Evolutionary conservation across 2,329 filamentous ascomycete genomes (phyloP), one percentile per base, ranked within the genome.

Genomic region (Paraphaeosphaeria sporulosa): DNA sequence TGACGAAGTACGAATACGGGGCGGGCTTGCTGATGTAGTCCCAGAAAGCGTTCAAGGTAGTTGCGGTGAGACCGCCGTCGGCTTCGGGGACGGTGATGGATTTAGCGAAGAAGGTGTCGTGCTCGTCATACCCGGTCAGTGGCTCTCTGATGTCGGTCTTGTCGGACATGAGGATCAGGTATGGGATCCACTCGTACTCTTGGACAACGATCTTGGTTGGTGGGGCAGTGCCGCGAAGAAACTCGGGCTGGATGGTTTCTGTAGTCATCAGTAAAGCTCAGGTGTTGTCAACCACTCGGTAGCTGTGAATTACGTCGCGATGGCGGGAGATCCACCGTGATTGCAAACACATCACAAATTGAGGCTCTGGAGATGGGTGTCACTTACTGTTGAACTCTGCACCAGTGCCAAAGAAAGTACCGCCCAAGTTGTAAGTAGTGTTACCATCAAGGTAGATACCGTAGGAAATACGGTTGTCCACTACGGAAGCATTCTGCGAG

Each of bases 101-200:
- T 55, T 79, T 79, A 58, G 77, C 75, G 64, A 78, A 79, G 70
- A 79, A 79, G 64, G 72, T 71, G 58, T 79, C 76, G 61, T 79
- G 77, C 23, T 72, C 63, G 57, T 74, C 68, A 64, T 79, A 79
- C 57, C 74, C 76, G 3, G 69, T 75, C 0, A 71, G 44, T 2
- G 76, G 74, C 17, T 60, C 67, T 25, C 61, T 68, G 64, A 78
- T 70, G 42, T 62, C 64, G 19, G 54, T 62, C 25, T 68, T 62
- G 61, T 70, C 74, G 13, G 72, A 74, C 4, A 73, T 79, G 80
- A 63, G 84, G 73, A 71, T 79, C 79, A 81, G 72, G 55, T 78
- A 79, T 49, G 73, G 67, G 57, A 78, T 76, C 72, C 73, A 78
- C 57, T 67, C 72, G 74, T 72, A 64, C 8, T 64, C 69, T 47